A percentile compares a stretch with the other conserved stretches of the same genome.
Conservation (phyloP, 176 grass and related monocot species). For the Metroxylon sagu region DNA sequence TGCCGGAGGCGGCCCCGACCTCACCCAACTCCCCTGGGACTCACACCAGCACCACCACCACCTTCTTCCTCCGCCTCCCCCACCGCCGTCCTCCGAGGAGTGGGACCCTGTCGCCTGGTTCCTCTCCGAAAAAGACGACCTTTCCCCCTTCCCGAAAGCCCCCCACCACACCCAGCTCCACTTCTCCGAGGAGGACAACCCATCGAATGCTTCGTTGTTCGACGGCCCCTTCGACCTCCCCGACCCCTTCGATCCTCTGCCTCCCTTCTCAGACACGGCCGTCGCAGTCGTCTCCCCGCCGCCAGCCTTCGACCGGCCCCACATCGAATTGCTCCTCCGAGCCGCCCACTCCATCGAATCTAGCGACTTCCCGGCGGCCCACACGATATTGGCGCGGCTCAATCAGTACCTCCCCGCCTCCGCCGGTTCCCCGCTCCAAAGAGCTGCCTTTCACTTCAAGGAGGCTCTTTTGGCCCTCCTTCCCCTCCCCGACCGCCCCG, state of each 20-base stretch:
- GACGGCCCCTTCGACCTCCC: constrained; percentile 32
- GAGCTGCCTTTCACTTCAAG: constrained; percentile 45
- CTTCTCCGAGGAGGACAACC: constrained; percentile 3
- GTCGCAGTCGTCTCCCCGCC: background rate
- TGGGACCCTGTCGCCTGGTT: constrained; percentile 43
- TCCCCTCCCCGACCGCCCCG: constrained; percentile 1
- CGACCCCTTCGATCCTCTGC: constrained; percentile 5
- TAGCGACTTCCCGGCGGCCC: constrained; percentile 23
- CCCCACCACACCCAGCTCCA: constrained; percentile 12
- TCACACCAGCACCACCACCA: constrained; percentile 5
- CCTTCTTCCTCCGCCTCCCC: background rate
- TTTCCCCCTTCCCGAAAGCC: constrained; percentile 13
- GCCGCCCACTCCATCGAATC: constrained; percentile 34
- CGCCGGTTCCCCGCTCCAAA: constrained; percentile 19
- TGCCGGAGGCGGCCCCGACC: background rate
- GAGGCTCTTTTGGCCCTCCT: constrained; percentile 44
- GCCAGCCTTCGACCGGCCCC: constrained; percentile 24
- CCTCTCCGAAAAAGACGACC: constrained; percentile 32
- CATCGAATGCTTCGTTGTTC: constrained; percentile 1
- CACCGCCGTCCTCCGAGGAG: constrained; percentile 19
- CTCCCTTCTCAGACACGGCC: background rate
- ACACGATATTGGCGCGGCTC: constrained; percentile 37
- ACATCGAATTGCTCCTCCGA: constrained; percentile 26
- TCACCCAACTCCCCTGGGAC: constrained; percentile 3
- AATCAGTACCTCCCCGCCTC: constrained; percentile 24